Evolutionary conservation across 164 flowering plant species (phyloP), one percentile per base, ranked within the genome.

Genomic region (Echeveria elegans): DNA sequence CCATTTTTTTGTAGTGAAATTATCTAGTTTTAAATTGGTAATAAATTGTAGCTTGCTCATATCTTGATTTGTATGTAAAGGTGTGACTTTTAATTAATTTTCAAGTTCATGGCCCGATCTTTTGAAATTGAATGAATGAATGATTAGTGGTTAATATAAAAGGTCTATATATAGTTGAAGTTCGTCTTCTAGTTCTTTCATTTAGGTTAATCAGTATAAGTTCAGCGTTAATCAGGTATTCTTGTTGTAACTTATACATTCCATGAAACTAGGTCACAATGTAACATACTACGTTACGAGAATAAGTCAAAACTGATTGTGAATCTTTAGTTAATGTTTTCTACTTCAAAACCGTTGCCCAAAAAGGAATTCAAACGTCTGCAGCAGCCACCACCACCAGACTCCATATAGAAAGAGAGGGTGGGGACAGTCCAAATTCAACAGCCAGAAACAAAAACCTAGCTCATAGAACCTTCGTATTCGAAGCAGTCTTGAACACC

Each of bases 371-470:
- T 56, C 61, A 56, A 53, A 56, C 29, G 61, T 52, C 29, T 52
- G 61, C 61, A 11, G 61, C 61, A 56, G 61, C 61, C 61, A 11
- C n/a, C n/a, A n/a, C n/a, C n/a, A n/a, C n/a, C n/a, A n/a, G n/a
- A n/a, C n/a, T n/a, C n/a, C n/a, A 8, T 5, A 38, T 4, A 4
- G 41, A 38, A 8, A 38, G 12, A 38, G 29, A 53, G 30, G 18
- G 5, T 1, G 5, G 24, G 0, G 30, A 23, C 61, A 28, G 31
- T 56, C 61, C 61, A 56, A 26, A 26, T 56, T 56, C 61, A 56
- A 28, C 61, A 14, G 61, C 61, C 19, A 28, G 5, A 14, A 24
- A 5, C 28, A 53, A 10, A 14, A 24, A 8, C 59, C 24, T 38
- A 1, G 47, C 47, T 43, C 47, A 43, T 43, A 3, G 30, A 56